Base-by-base conservation (phyloP, 345 rosid genomes). In the Aethionema arabicum region DNA sequence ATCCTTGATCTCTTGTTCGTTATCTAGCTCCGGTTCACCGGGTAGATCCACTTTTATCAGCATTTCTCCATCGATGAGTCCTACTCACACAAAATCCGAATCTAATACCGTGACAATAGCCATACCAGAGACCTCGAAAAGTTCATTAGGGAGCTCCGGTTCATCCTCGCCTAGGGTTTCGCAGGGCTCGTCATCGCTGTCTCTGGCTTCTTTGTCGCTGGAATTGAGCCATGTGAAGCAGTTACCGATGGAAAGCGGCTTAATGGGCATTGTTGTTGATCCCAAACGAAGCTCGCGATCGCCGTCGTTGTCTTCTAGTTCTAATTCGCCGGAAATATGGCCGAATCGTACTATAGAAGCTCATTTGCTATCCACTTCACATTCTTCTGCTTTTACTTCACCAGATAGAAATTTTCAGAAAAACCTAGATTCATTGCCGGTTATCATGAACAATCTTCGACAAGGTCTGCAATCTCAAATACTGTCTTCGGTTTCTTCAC, bases 1-100 rank as follows among this genome's bases (percentile, higher is more conserved):
- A 48, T 83, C 70, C 4, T 68, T 77, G 12, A 73, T 77, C n/a
- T 87, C 96, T 5, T 74, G 73, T 49, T 80, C 87, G 15, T 83
- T 88, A 32, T 86, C 99, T 7, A 78, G 78, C 63, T 85, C 96
- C 8, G 82, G 72, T 12, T 91, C 97, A 27, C 95, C 88, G 1
- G 82, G 78, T 13, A 77, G 95, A 48, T 95, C 99, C n/a, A 82
- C 80, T 0, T 88, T 92, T 2, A 69, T 80, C 9, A 90, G 97
- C 38, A 83, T 83, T 46, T 95, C 98, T 15, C 90, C 96, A n/a
- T 89, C 96, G 12, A 81, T 69, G 47, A 88, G 96, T 72, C 68
- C 72, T 67, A 79, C 82, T 11, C 84, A 86, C 15, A 61, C 71
- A 57, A 79, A 81, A 78, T 82, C 90, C 14, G 77, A 72, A 29